These are phyloP conservation scores for Wickerhamomyces kurtzmanii DNA, from an alignment of 805 yeast species.

Conservation along the genomic window DNA sequence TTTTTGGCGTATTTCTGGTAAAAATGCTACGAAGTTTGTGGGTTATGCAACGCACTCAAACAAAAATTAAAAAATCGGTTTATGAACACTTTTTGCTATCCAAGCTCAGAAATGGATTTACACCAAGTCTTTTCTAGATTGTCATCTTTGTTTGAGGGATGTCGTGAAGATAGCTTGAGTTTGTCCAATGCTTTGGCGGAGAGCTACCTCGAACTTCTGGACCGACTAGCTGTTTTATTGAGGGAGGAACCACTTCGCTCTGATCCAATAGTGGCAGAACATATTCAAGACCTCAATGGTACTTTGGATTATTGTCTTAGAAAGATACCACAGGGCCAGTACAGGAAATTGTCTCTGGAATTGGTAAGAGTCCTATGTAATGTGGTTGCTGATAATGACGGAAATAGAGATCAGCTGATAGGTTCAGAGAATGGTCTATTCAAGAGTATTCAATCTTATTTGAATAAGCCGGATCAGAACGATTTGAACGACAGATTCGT, in stretches of 20 bases:
- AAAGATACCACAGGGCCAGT: slow-evolving; percentile 1
- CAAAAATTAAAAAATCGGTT: no score
- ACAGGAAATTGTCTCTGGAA: slow-evolving; percentile 8
- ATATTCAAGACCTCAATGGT: slow-evolving; percentile 8
- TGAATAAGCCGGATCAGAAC: slow-evolving; percentile 12
- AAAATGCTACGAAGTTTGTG: no score
- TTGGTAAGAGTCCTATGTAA: slow-evolving; percentile 14
- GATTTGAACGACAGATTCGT: slow-evolving; percentile 1
- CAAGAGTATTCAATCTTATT: slow-evolving; percentile 6
- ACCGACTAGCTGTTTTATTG: slow-evolving; percentile 12
- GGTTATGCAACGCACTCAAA: no score
- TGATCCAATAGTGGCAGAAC: slow-evolving; percentile 6
- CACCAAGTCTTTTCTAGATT: slow-evolving; percentile 16
- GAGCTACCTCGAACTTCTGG: slow-evolving; percentile 12
- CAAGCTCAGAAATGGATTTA: slow-evolving; percentile 10
- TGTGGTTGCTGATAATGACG: slow-evolving; percentile 15
- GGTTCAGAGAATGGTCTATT: slow-evolving; percentile 7
- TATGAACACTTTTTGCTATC: no score
- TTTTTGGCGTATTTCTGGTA: no score
- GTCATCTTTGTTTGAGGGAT: slow-evolving; percentile 10
- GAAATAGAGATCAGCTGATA: slow-evolving; percentile 8
- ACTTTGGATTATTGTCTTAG: slow-evolving; percentile 6
- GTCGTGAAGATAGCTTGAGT: slow-evolving; percentile 4
- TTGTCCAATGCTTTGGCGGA: slow-evolving; percentile 10
- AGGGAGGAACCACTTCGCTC: slow-evolving; percentile 10